phyloP scores from a whole-genome alignment of 1,139 yeast species.

The Geotrichum aggregatum region DNA sequence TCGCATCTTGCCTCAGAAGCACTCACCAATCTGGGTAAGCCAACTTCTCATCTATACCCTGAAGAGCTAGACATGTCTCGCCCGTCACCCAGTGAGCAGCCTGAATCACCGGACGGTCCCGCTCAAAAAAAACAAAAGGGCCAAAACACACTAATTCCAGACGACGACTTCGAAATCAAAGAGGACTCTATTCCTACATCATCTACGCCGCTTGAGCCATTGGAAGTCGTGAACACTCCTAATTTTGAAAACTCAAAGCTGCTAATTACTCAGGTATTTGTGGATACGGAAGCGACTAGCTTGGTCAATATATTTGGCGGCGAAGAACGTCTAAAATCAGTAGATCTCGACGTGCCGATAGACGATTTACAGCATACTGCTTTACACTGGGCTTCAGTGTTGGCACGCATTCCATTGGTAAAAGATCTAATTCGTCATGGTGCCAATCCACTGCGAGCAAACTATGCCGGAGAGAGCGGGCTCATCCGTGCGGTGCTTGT shows the following conservation, averaged over 20 bases:
- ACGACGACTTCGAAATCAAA: constrained; percentile 32
- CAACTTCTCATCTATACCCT: not conserved
- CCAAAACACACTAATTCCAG: constrained; percentile 22
- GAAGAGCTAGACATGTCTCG: constrained; percentile 3
- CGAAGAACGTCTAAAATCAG: constrained; percentile 16
- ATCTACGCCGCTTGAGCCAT: constrained; percentile 48
- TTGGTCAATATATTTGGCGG: constrained; percentile 37
- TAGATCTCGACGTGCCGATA: constrained; percentile 64
- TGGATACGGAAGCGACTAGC: constrained; percentile 45
- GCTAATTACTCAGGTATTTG: constrained; percentile 53
- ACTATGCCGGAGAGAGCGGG: constrained; percentile 85
- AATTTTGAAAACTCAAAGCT: constrained; percentile 51
- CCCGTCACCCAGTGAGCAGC: constrained; percentile 18
- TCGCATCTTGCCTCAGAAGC: constrained; percentile 20
- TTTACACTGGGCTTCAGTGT: constrained; percentile 92
- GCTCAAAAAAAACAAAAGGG: constrained; percentile 10
- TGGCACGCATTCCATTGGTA: constrained; percentile 73
- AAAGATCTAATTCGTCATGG: constrained; percentile 70
- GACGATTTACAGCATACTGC: constrained; percentile 93
- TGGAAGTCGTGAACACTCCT: constrained; percentile 40
- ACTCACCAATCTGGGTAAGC: constrained; percentile 14
- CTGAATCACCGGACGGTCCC: constrained; percentile 15
- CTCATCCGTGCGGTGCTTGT: constrained; percentile 83
- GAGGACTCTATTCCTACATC: constrained; percentile 28
- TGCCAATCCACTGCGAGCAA: constrained; percentile 62